Percentiles rank a stretch among this genome's conserved stretches.
These are phyloP conservation scores for Dunaliella primolecta DNA, from an alignment of 139 green algal genomes.

Conservation along the genomic window DNA sequence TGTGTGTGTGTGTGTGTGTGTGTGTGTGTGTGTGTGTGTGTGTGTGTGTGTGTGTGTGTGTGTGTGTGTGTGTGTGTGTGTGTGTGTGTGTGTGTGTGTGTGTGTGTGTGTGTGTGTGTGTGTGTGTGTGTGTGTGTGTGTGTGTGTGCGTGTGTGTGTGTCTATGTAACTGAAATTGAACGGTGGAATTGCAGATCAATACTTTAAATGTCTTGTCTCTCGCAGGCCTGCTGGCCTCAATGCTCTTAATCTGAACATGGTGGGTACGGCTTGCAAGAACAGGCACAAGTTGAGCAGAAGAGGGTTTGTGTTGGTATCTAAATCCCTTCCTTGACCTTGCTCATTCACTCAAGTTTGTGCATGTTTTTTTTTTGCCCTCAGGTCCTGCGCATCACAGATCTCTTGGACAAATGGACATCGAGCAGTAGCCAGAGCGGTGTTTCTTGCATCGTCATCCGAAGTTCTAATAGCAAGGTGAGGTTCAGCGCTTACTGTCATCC, in stretches of 20 bases:
- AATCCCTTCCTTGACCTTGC: neutral
- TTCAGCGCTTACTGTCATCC: neutral
- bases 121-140: neutral
- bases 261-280: constrained; percentile 30
- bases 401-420: neutral
- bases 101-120: neutral
- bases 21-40: no score
- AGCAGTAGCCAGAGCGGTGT: neutral
- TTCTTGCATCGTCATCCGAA: neutral
- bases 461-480: neutral
- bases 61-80: neutral
- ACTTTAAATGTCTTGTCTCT: neutral
- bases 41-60: neutral
- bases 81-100: neutral
- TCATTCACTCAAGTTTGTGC: neutral
- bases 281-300: neutral
- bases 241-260: constrained; percentile 69
- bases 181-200: neutral
- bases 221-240: constrained; percentile 72
- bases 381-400: neutral
- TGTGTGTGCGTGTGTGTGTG: neutral
- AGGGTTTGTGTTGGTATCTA: neutral
- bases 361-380: neutral
- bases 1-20: neutral
- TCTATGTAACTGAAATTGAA: no score